Conservation (phyloP, 306 rosid genomes). For the Cajanus cajan region DNA sequence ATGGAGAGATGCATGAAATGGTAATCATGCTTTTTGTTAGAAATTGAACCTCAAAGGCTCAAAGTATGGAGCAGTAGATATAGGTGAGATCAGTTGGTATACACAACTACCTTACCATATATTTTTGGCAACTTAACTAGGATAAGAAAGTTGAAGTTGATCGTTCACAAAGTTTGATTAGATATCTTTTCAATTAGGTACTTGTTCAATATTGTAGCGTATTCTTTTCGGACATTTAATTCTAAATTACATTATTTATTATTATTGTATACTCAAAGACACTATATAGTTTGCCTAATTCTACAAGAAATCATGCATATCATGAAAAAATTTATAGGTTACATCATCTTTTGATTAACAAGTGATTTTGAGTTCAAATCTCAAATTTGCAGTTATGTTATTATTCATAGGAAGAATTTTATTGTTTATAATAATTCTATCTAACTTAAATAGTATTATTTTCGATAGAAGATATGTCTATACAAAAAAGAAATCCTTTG, state of each 20-base stretch:
- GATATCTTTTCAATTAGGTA: neutral
- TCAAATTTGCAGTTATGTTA: too few relatives aligned
- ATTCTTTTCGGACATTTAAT: neutral
- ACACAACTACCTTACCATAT: neutral
- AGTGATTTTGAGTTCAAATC: too few relatives aligned
- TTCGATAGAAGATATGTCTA: too few relatives aligned
- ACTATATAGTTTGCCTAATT: neutral
- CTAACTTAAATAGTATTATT: too few relatives aligned
- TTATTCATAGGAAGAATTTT: too few relatives aligned
- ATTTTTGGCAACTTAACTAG: conserved; percentile 14
- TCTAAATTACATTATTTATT: neutral
- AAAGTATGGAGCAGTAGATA: conserved; percentile 11
- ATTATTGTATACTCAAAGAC: neutral
- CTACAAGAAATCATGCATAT: neutral
- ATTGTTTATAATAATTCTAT: too few relatives aligned
- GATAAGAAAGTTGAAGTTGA: neutral
- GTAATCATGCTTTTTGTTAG: neutral
- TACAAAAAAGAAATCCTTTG: too few relatives aligned
- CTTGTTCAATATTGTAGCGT: neutral
- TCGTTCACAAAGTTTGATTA: neutral
- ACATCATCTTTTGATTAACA: too few relatives aligned
- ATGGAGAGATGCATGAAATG: neutral
- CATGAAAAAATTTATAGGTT: neutral
- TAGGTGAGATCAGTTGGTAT: neutral
- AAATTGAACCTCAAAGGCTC: too few relatives aligned